phyloP scores from a whole-genome alignment of 192 early-diverging fungal species.

The Gigaspora rosea region DNA sequence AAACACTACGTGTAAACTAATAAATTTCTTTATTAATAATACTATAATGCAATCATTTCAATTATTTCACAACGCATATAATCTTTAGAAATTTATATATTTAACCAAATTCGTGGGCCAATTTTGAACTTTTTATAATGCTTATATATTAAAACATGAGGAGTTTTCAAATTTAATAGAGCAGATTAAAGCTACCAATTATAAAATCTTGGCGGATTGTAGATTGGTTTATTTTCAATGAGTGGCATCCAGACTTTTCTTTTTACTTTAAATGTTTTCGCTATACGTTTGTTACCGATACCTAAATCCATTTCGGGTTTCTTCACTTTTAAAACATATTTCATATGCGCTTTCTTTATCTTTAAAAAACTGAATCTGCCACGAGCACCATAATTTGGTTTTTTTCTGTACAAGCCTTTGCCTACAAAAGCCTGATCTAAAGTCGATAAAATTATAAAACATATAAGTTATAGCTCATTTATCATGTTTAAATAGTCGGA shows the following conservation, averaged over 20 bases:
- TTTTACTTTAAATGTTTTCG: conserved; percentile 51
- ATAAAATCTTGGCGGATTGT: conserved; percentile 68
- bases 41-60: too few species aligned
- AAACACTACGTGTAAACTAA: too few species aligned
- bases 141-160: too few species aligned
- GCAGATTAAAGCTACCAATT: conserved; percentile 63
- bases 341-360: conserved; percentile 76
- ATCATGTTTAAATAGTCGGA: not conserved
- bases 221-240: conserved; percentile 71
- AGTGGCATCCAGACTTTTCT: conserved; percentile 72
- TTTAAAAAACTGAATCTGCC: conserved; percentile 79
- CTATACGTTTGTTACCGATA: conserved; percentile 50
- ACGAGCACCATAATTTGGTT: conserved; percentile 75
- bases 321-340: conserved; percentile 75
- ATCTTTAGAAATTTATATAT: too few species aligned
- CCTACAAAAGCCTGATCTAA: conserved; percentile 82
- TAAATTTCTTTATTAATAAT: too few species aligned
- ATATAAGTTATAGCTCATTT: not conserved
- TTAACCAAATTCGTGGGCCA: too few species aligned
- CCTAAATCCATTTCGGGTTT: conserved; percentile 36
- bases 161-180: too few species aligned
- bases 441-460: not conserved
- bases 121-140: too few species aligned
- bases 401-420: conserved; percentile 74
- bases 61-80: too few species aligned